Base-by-base conservation (phyloP, 1,284 basidiomycete species). In the Microbotryum scabiosae region DNA sequence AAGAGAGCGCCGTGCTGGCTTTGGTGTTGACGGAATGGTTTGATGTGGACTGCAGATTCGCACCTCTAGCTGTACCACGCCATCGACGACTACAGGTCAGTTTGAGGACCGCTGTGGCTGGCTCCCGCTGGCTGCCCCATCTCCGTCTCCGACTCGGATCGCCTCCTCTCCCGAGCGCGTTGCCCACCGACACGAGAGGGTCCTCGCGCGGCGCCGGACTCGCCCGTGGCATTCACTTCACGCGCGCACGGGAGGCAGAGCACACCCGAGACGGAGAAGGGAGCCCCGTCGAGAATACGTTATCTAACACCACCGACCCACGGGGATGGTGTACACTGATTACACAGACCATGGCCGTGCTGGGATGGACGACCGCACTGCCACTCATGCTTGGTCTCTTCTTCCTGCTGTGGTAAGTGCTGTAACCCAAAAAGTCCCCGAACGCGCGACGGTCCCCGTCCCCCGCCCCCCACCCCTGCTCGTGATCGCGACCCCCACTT, bases 361-460 rank as follows among this genome's bases (percentile, higher is more conserved):
- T 92, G 14, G 71, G 85, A 56, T 97, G 90, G 90, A 88, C 88
- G 18, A 81, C 87, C 14, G 78, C 86, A 71, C 84, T 97, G 55
- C 83, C 88, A 3, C 79, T 87, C 64, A 82, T 81, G 54, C 74
- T 85, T 18, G 82, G 83, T 66, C 52, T 84, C 50, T 97, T 90
- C 78, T 80, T 94, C 56, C 74, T 88, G 23, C 78, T 90, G 44
- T 86, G 88, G 90, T 94, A 71, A 72, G 87, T 77, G 9, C 14
- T 6, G 18, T 8, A 12, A 23, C 26, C 51, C 36, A 28, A 48
- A 43, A 61, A 16, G 2, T 41, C 36, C 30, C 30, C 30, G 30
- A 30, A 30, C 6, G 30, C 30, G 30, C 30, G 30, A 7, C 30
- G 30, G 30, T 30, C 7, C 28, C 58, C 18, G 47, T 10, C 51